Evolutionary conservation across 2,329 filamentous ascomycete genomes (phyloP), one percentile per base, ranked within the genome.

Genomic region (Penicillium sp.): DNA sequence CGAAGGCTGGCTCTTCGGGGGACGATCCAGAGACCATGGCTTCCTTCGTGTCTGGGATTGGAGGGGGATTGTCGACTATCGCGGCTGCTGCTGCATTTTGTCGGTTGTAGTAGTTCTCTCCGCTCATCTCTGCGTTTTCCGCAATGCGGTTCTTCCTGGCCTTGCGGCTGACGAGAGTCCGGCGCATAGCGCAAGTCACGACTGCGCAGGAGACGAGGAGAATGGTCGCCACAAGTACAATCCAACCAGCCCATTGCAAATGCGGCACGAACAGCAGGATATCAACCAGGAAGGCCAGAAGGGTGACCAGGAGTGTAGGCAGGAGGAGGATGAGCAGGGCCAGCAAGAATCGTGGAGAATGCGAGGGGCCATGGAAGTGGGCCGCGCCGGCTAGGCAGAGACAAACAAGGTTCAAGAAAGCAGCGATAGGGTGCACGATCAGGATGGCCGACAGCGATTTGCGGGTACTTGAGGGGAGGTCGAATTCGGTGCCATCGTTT

Each of bases 101-200:
- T 57, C 88, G 83, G 68, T 88, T 89, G 76, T 96, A 97, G 73
- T 89, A 97, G 70, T 93, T 95, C 68, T 95, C 87, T 27, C 93
- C 93, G 72, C 90, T 98, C 93, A 98, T 98, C 72, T 98, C 93
- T 8, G 93, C 91, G 71, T 98, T 96, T 74, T 96, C 90, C 2
- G 87, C 91, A 71, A 98, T 96, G 46, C 91, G 86, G 79, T 88
- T 91, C 82, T 95, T 93, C 60, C 93, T 85, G n/a, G 93, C 90
- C 78, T 97, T 97, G 67, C 93, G 86, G 74, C 90, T 90, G 59
- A 97, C 90, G 56, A 98, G 80, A 2, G 93, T 96, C 58, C 93
- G 87, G 62, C 95, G 89, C 92, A 98, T 98, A 22, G 91, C 92
- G 73, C 93, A 99, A 9, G 92, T 93, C 35, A 97, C 87, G 56